phyloP scores from a whole-genome alignment of 2,329 filamentous ascomycete genomes.

The Blumeria hordei region DNA sequence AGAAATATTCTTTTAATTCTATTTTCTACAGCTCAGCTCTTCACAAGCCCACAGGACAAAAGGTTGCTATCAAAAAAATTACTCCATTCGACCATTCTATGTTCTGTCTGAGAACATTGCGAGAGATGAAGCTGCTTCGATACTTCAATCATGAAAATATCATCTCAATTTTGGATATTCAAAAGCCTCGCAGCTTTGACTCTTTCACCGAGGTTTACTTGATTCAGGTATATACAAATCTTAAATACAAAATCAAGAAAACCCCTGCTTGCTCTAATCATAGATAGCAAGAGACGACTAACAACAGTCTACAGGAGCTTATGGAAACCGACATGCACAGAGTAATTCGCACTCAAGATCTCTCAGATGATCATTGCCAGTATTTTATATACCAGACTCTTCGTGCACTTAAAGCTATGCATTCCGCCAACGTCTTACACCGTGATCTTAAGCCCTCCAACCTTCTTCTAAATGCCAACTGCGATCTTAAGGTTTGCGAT shows the following conservation, averaged over 20 bases:
- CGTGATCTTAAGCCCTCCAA: slow-evolving; percentile 96
- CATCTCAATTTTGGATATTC: slow-evolving; percentile 96
- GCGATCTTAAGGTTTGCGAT: slow-evolving; percentile 96
- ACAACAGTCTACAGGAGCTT: slow-evolving; percentile 38
- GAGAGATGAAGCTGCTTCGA: slow-evolving; percentile 95
- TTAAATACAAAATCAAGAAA: too few species aligned
- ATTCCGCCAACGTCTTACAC: slow-evolving; percentile 94
- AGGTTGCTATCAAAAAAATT: slow-evolving; percentile 99
- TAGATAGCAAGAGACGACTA: neutral
- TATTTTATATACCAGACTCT: slow-evolving; percentile 99
- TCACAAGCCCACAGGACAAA: slow-evolving; percentile 93
- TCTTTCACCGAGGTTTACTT: slow-evolving; percentile 95
- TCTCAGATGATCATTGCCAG: slow-evolving; percentile 97
- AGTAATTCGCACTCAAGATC: slow-evolving; percentile 92
- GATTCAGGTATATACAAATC: slow-evolving; percentile 45
- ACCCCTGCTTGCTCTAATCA: too few species aligned
- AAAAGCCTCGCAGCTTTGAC: slow-evolving; percentile 91
- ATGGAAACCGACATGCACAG: slow-evolving; percentile 99
- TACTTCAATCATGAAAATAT: slow-evolving; percentile 99
- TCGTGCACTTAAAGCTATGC: slow-evolving; percentile 94
- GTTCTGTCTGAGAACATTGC: slow-evolving; percentile 88
- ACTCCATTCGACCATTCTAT: slow-evolving; percentile 98
- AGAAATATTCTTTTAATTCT: neutral
- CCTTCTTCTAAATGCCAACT: slow-evolving; percentile 89
- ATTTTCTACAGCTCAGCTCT: slow-evolving; percentile 51